Evolutionary conservation across 805 yeast species (phyloP).

Genomic region (Schizosaccharomyces pombe): ASM294v3 CU329670.1:3166501-3167000

Average conservation of each 20-base stretch:
- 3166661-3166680: constrained; percentile 91
- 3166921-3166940: constrained; percentile 91
- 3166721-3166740: constrained; percentile 89
- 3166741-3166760: constrained; percentile 93
- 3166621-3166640: constrained; percentile 85
- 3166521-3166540: constrained; percentile 44
- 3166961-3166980: constrained; percentile 96
- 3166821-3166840: too few relatives aligned
- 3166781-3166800: too few relatives aligned
- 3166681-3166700: constrained; percentile 93
- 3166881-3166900: constrained; percentile 93
- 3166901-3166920: constrained; percentile 90
- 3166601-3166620: constrained; percentile 98
- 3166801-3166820: too few relatives aligned
- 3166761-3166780: neutral
- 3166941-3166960: constrained; percentile 91
- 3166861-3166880: constrained; percentile 75
- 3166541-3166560: neutral
- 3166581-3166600: constrained; percentile 36
- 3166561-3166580: neutral
- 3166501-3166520: constrained; percentile 98
- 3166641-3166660: constrained; percentile 96
- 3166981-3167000: constrained; percentile 63
- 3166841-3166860: neutral
- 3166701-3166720: constrained; percentile 93